A percentile compares a stretch with the other conserved stretches of the same genome.
Conservation (phyloP, 306 rosid genomes). For the Cucurbita ficifolia region DNA sequence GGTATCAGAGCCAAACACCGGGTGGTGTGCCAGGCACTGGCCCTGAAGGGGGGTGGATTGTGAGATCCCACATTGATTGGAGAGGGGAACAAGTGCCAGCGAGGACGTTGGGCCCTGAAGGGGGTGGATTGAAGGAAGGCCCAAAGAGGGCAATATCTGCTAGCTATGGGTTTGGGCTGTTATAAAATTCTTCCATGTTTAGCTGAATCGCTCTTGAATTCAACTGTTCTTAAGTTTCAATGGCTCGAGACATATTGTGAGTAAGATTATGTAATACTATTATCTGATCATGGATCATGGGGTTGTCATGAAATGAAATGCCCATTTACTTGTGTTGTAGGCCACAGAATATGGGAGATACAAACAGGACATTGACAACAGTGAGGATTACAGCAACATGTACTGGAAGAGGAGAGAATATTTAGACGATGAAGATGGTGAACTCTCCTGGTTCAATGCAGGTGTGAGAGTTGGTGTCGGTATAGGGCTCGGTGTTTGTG, state of each 20-base stretch:
- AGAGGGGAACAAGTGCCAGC: too few species aligned
- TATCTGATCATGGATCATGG: neutral
- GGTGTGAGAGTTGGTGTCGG: slow-evolving; percentile 35
- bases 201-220: too few species aligned
- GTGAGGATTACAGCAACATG: slow-evolving; percentile 2
- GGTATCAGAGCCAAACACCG: too few species aligned
- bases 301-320: neutral
- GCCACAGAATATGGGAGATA: slow-evolving; percentile 14
- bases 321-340: slow-evolving; percentile 3
- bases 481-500: slow-evolving; percentile 28
- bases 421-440: slow-evolving; percentile 24
- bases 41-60: too few species aligned
- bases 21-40: too few species aligned
- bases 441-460: slow-evolving; percentile 32
- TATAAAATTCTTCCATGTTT: too few species aligned
- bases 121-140: too few species aligned
- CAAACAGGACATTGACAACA: slow-evolving; percentile 16
- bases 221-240: too few species aligned
- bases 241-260: neutral
- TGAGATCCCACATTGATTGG: too few species aligned
- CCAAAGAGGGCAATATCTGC: too few species aligned
- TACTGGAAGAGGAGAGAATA: slow-evolving; percentile 27
- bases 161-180: too few species aligned
- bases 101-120: too few species aligned
- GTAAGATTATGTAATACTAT: neutral